Base-by-base conservation (phyloP, 2,329 filamentous ascomycete species). In the Paracorniculantispora psalliotae region DNA sequence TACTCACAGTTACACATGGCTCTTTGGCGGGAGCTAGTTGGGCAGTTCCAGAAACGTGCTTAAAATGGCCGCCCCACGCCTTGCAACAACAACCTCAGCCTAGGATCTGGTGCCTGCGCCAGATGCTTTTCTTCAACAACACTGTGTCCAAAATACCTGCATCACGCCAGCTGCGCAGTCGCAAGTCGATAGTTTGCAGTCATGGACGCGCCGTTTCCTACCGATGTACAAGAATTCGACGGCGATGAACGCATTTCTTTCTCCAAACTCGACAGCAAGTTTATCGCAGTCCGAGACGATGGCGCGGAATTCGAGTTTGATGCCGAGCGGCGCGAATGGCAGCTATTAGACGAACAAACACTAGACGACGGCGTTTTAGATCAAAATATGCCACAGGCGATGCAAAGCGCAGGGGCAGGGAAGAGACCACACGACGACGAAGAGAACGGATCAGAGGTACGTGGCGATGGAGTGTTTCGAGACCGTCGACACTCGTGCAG, bases 231-330 rank as follows among this genome's bases (percentile, higher is more conserved):
- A 59, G 82, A 89, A 50, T 96, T 96, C 70, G 86, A 88, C 67
- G 77, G 77, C 60, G 92, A 96, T 70, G 83, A 90, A 28, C 89
- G 92, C 66, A 90, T 96, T 68, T 93, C 91, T 6, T 96, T 88
- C 76, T 93, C 90, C n/a, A 89, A 84, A 70, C 79, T 91, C 62
- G 88, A 93, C 73, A 81, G 85, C 68, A 93, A 91, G 70, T 93
- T 88, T 76, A 84, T 94, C 56, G 85, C 94, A 8, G 92, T 96
- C 62, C 88, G 90, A 59, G 90, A 92, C 50, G 87, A 94, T 69
- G 91, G 91, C 55, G 83, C 85, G 62, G 92, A 96, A 72, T 96
- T 88, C 76, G 89, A 92, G 71, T 97, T 88, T 76, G 87, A 96
- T 72, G 75, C 81, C 52, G 80, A 79, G 53, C 75, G 86, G 65